A percentile compares a stretch with the other conserved stretches of the same genome.
Evolutionary conservation across 495 filamentous ascomycete species (phyloP).

Genomic region (Penicillium taxi): DNA sequence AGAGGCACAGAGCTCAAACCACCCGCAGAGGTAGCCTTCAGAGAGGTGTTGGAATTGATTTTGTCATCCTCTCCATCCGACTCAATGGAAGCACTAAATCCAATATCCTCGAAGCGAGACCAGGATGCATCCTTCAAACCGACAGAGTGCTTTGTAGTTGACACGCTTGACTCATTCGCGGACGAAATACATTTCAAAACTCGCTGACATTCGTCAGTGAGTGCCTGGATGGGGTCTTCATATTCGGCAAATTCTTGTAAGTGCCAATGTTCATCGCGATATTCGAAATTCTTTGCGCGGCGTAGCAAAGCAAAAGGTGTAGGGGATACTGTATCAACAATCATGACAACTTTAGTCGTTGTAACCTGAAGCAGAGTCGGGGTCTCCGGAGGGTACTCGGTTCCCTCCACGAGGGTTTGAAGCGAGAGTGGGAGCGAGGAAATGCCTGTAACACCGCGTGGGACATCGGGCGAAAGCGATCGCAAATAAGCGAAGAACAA

Average conservation of each 20-base stretch:
- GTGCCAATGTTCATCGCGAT: constrained; percentile 76
- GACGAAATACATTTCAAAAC: constrained; percentile 84
- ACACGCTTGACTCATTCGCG: constrained; percentile 70
- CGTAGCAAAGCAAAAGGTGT: constrained; percentile 88
- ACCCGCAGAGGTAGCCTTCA: constrained; percentile 19
- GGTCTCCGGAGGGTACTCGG: constrained; percentile 85
- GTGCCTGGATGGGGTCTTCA: constrained; percentile 78
- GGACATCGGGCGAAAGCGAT: constrained; percentile 72
- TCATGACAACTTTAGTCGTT: constrained; percentile 89
- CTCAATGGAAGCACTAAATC: constrained; percentile 73
- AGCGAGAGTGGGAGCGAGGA: constrained; percentile 81
- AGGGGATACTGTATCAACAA: constrained; percentile 90
- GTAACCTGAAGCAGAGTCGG: constrained; percentile 69
- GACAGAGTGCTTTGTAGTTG: constrained; percentile 58
- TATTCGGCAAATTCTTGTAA: constrained; percentile 77
- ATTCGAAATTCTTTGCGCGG: constrained; percentile 90
- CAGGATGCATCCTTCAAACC: constrained; percentile 78
- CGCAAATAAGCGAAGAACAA: constrained; percentile 96
- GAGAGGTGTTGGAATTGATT: constrained; percentile 26
- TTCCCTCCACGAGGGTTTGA: constrained; percentile 81
- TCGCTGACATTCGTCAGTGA: constrained; percentile 89
- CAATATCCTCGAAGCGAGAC: constrained; percentile 94
- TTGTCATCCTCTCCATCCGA: constrained; percentile 58
- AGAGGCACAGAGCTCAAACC: constrained; percentile 52
- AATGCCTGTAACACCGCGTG: constrained; percentile 62